Base-by-base conservation (phyloP, 345 rosid genomes). In the Dovyalis caffra region DNA sequence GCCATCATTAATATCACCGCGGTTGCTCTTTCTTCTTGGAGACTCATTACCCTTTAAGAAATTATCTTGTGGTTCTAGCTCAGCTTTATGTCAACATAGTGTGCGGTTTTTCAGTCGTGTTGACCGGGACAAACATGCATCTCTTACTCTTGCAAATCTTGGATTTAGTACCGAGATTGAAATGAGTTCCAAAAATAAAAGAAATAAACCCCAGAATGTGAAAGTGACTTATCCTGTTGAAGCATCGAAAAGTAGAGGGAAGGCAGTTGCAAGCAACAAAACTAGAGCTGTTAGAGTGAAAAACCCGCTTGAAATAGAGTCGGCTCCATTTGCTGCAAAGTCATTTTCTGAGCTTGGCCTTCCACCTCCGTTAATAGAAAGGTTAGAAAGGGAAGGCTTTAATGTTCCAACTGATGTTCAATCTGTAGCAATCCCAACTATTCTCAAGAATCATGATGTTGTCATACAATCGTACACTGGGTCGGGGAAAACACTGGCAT, bases 391-490 rank as follows among this genome's bases (percentile, higher is more conserved):
- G 45, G 92, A 87, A 84, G 94, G 97, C 37, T 92, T 90, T 71
- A 74, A 53, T 66, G 85, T 87, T 53, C 97, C 99, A 28, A 94
- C 97, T 34, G 97, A 94, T 77, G 97, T 92, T 68, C 99, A 92
- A 18, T 90, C 91, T 21, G 89, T 90, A 45, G 93, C 97, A 29
- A 79, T 94, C 72, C 97, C 97, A 4, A 85, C 87, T n/a, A 87
- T 94, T 76, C 86, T 87, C 63, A 86, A 84, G 81, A 90, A 88
- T 31, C 91, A 85, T 28, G 97, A 90, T 78, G 95, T 85, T 67
- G 97, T 94, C 66, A 91, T 92, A 78, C 97, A 94, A 82, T 94
- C 97, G 62, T 94, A 91, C 78, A 94, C 98, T 0, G 97, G 98
- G 58, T 92, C 97, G 1, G 97, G 97, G n/a, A 92, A 94, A 79